A percentile compares a stretch with the other conserved stretches of the same genome.
These are phyloP conservation scores for Bathelium albidoporum DNA, from an alignment of 495 filamentous ascomycete species.

Conservation along the genomic window DNA sequence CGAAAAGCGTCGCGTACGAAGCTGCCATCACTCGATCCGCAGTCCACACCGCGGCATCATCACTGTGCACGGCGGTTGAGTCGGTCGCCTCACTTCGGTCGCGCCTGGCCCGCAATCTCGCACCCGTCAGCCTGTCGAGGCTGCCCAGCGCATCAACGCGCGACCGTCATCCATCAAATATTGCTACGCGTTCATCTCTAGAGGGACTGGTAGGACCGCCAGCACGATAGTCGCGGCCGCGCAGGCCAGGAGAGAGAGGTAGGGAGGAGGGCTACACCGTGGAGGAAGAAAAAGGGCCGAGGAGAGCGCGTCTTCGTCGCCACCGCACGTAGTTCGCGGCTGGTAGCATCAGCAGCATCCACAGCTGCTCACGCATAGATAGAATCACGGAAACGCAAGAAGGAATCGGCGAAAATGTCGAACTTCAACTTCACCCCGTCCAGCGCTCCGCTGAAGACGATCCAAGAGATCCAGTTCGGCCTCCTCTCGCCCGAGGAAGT, in stretches of 20 bases:
- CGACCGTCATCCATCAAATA: background rate
- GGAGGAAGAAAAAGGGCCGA: constrained; percentile 2
- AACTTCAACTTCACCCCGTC: constrained; percentile 87
- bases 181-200: constrained; percentile 1
- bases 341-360: background rate
- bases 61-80: background rate
- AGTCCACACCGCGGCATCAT: background rate
- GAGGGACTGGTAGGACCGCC: background rate
- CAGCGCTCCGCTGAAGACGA: constrained; percentile 86
- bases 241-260: constrained; percentile 1
- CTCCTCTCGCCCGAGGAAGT: constrained; percentile 94
- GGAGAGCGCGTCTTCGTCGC: background rate
- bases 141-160: constrained; percentile 1
- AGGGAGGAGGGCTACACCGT: constrained; percentile 3
- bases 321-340: background rate
- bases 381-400: constrained; percentile 3
- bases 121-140: constrained; percentile 3
- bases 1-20: background rate
- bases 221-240: background rate
- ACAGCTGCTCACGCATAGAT: background rate
- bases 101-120: background rate
- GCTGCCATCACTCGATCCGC: background rate
- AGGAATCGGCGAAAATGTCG: constrained; percentile 58
- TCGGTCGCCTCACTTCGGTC: constrained; percentile 1
- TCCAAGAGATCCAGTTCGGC: constrained; percentile 98